Percentiles rank a stretch among this genome's conserved stretches.
These are phyloP conservation scores for Calcarisporium arbuscula DNA, from an alignment of 2,329 filamentous ascomycete genomes.

Conservation along the genomic window DNA sequence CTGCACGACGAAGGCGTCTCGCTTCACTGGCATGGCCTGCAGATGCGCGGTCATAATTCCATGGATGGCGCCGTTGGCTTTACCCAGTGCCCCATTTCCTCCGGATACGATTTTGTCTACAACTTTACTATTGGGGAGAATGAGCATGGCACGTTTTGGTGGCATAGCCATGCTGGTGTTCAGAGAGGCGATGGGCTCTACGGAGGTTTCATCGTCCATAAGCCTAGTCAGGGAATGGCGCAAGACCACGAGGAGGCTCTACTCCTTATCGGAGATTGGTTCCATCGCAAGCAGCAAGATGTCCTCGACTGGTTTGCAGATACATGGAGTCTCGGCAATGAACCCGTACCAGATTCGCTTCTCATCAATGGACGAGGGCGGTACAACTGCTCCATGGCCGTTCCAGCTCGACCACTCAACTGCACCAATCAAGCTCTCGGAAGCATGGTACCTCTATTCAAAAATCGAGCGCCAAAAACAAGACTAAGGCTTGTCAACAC, in stretches of 20 bases:
- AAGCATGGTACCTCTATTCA: constrained; percentile 11
- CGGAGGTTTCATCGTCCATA: constrained; percentile 53
- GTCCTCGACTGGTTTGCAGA: constrained; percentile 22
- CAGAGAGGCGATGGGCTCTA: constrained; percentile 48
- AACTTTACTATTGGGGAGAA: constrained; percentile 47
- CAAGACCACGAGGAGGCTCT: constrained; percentile 36
- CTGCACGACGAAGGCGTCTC: constrained; percentile 55
- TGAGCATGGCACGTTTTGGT: constrained; percentile 51
- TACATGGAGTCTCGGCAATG: constrained; percentile 34
- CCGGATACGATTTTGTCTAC: constrained; percentile 48
- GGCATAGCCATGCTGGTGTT: constrained; percentile 50
- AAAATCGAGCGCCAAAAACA: constrained; percentile 4
- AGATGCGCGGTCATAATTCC: constrained; percentile 63
- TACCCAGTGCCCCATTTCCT: constrained; percentile 44
- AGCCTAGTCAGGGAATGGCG: too few relatives aligned
- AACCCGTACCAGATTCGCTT: constrained; percentile 24
- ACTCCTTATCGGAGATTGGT: constrained; percentile 41
- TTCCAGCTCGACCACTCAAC: constrained; percentile 16
- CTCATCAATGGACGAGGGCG: constrained; percentile 28
- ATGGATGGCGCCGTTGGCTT: constrained; percentile 56
- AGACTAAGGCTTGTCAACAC: constrained; percentile 18
- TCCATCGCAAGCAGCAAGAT: constrained; percentile 31
- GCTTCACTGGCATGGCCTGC: constrained; percentile 70
- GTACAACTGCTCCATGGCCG: constrained; percentile 23
- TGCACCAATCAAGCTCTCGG: constrained; percentile 9